Percentiles rank a stretch among this genome's conserved stretches.
phyloP scores from a whole-genome alignment of 495 filamentous ascomycete genomes.

The Penicillium manginii region DNA sequence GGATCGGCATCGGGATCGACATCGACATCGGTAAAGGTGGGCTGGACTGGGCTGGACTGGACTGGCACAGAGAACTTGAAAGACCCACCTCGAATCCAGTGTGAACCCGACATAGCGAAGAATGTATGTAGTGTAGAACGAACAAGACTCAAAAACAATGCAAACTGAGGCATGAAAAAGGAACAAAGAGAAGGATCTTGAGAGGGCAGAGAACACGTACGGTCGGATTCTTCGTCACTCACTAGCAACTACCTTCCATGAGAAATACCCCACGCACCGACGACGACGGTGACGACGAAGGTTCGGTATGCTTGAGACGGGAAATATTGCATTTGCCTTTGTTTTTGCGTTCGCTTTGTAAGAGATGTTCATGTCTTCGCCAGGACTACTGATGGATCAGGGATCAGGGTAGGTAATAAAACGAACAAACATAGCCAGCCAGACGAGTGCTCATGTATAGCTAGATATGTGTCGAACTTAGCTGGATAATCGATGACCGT shows the following conservation, averaged over 20 bases:
- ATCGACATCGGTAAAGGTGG: slow-evolving; percentile 7
- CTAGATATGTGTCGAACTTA: slow-evolving; percentile 52
- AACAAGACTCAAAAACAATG: not conserved
- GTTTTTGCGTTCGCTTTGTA: not conserved
- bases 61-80: not conserved
- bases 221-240: slow-evolving; percentile 1
- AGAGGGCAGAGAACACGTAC: slow-evolving; percentile 1
- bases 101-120: not conserved
- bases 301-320: not conserved
- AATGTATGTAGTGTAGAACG: not conserved
- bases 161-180: not conserved
- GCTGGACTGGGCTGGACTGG: not conserved
- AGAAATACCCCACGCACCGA: not conserved
- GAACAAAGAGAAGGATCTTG: slow-evolving; percentile 1
- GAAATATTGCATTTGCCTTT: not conserved
- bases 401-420: slow-evolving; percentile 38
- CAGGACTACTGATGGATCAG: slow-evolving; percentile 46
- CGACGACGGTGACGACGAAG: not conserved
- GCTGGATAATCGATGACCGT: slow-evolving; percentile 33
- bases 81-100: not conserved
- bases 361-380: slow-evolving; percentile 16
- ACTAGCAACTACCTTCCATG: not conserved
- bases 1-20: not conserved
- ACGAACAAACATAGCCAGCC: slow-evolving; percentile 26
- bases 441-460: slow-evolving; percentile 30